Base-by-base conservation (phyloP, 495 filamentous ascomycete species). In the Apodospora peruviana region DNA sequence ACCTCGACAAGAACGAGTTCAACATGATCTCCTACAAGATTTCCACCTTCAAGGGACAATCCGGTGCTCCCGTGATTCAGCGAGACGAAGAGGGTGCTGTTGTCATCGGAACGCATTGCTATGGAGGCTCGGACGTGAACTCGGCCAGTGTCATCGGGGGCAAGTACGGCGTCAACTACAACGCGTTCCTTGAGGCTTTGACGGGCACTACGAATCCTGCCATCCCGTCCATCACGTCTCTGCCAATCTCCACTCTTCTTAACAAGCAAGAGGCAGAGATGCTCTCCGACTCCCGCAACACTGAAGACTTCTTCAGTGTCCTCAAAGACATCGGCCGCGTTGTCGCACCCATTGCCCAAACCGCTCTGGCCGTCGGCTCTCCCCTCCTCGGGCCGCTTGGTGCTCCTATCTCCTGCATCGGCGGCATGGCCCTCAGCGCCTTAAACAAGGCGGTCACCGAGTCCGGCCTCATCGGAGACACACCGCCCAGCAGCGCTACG, bases 21-120 rank as follows among this genome's bases (percentile, higher is more conserved):
- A 46, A 57, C 14, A 65, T 72, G 67, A 45, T 72, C n/a, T 52
- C 65, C 51, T 70, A 71, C 48, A 35, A 54, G 27, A 68, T 71
- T 17, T 60, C 62, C 34, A 70, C 63, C 36, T 68, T 50, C 46
- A 60, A 50, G 17, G 65, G 62, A 18, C 67, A 66, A 50, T 66
- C 61, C 16, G 66, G 67, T 23, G 58, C 66, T 7, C 66, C 66
- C 10, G 66, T 70, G 3, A 56, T 70, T 14, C 47, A 53, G 40
- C 51, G 60, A 48, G 47, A 42, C n/a, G 12, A 42, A 11, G 50
- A 39, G 18, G 17, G 17, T 12, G 29, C 48, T 14, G 39, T 52
- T 8, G 57, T 53, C 36, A 67, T 69, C 32, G 66, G 59, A 24
- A 60, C 59, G 18, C 67, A 70, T 36, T 64, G 64, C 12, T 67